Base-by-base conservation (phyloP, 2,329 filamentous ascomycete species). In the Cryphonectria carpinicola region DNA sequence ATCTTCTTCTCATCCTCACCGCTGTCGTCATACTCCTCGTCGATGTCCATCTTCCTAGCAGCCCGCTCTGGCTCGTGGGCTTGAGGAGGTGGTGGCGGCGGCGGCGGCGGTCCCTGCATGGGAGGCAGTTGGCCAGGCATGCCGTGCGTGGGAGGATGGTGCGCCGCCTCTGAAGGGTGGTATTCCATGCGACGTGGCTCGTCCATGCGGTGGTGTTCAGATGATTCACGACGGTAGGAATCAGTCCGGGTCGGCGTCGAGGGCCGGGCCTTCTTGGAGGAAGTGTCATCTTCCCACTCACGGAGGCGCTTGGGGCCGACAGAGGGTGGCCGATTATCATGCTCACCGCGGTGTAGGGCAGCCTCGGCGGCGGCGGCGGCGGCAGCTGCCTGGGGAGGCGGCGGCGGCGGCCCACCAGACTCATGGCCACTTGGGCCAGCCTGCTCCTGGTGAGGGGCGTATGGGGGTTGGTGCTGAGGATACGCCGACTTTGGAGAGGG, bases 1-100 rank as follows among this genome's bases (percentile, higher is more conserved):
- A 80, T 79, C 79, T 91, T 91, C 82, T 91, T 91, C 70, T 96
- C 92, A 71, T 98, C 95, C 74, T 97, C 95, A 5, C 89, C 93
- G 70, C 95, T 95, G 77, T 98, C 95, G 79, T 98, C 95, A 77
- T 99, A 98, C 79, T 98, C 93, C 80, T 99, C 96, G 75, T 99
- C 95, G 28, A 98, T 93, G 8, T 98, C 95, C 89, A 99, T 97
- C 81, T 97, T 97, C 32, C 96, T 88, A 28, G 94, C 94, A 46
- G 96, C 94, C 67, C 90, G 84, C 80, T 92, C 90, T 13, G 94
- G 93, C 82, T 98, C 95, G 70, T 90, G 90, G 25, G 85, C 80
- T 28, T 86, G 83, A 56, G 69, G 66, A 62, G 69, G 66, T 54
- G 66, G 66, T 10, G 71, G 68, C 32, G 70, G 70, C n/a, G 67